Percentiles rank a stretch among this genome's conserved stretches.
Conservation (phyloP, 2,329 filamentous ascomycete species). For the Rhytidhysteron rufulum region DNA sequence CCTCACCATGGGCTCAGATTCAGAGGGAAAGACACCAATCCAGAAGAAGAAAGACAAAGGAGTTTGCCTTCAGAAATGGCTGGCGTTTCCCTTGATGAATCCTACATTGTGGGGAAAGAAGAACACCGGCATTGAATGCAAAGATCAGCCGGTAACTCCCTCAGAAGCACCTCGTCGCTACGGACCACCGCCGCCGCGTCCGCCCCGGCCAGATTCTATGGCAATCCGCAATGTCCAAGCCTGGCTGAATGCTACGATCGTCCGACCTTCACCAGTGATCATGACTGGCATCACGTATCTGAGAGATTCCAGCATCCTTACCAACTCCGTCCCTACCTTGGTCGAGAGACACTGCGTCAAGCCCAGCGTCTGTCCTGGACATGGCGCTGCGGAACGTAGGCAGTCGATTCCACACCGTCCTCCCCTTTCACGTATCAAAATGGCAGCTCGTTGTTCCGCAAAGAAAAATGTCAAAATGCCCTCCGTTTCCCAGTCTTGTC, state of each 20-base stretch:
- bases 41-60: no score
- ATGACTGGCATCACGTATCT: constrained; percentile 34
- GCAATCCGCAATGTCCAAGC: constrained; percentile 25
- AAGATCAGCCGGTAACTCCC: not conserved
- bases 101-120: no score
- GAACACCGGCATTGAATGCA: no score
- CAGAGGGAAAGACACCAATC: no score
- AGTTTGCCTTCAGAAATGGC: no score
- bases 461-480: constrained; percentile 29
- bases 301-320: constrained; percentile 15
- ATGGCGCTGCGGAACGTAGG: constrained; percentile 4
- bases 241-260: constrained; percentile 29
- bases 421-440: constrained; percentile 16
- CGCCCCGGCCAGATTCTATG: constrained; percentile 20
- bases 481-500: no score
- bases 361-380: constrained; percentile 13
- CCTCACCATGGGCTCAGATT: no score
- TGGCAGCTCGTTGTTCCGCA: constrained; percentile 23
- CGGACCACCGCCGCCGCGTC: constrained; percentile 3
- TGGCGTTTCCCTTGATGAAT: no score
- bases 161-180: not conserved
- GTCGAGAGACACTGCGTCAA: constrained; percentile 23
- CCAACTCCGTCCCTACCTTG: constrained; percentile 5
- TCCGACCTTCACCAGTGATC: constrained; percentile 21
- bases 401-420: not conserved